phyloP scores from a whole-genome alignment of 768 basidiomycete genomes.

The Lentinula sp. region DNA sequence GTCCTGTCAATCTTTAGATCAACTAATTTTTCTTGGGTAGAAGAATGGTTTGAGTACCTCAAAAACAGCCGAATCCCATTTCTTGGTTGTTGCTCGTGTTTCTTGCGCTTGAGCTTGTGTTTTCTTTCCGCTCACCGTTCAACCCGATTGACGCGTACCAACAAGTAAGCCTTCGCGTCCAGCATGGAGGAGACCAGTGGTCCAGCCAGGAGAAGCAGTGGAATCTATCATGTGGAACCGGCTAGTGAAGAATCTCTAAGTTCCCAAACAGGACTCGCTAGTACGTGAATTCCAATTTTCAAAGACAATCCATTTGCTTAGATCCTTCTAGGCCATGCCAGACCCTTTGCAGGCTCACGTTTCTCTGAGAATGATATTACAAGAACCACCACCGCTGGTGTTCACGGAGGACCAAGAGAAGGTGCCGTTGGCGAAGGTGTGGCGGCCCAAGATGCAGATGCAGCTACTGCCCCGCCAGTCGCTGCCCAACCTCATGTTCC shows the following conservation, averaged over 20 bases:
- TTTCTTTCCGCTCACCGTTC: slow-evolving; percentile 9
- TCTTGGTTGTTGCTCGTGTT: not conserved
- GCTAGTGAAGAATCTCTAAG: slow-evolving; percentile 23
- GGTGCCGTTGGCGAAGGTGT: not conserved
- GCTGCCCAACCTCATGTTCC: slow-evolving; percentile 14
- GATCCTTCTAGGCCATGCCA: slow-evolving; percentile 23
- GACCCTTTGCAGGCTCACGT: slow-evolving; percentile 16
- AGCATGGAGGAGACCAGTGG: slow-evolving; percentile 25
- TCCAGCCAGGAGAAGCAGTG: slow-evolving; percentile 29
- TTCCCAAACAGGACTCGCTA: slow-evolving; percentile 27
- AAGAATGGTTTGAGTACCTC: not conserved
- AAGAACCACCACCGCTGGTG: slow-evolving; percentile 9
- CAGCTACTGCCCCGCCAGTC: slow-evolving; percentile 7
- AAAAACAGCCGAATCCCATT: not conserved
- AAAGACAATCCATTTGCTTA: not conserved
- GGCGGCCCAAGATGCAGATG: not conserved
- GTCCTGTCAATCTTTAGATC: not conserved
- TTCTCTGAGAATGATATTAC: slow-evolving; percentile 18
- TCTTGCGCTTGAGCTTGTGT: slow-evolving; percentile 4
- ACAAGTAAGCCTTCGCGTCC: not conserved
- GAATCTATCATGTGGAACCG: slow-evolving; percentile 22
- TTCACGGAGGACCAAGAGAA: slow-evolving; percentile 8
- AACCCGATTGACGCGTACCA: not conserved
- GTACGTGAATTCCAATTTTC: slow-evolving; percentile 14
- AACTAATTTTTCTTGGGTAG: not conserved